Base-by-base conservation (phyloP, 768 basidiomycete genomes). In the Xerocomellus intermedius region DNA sequence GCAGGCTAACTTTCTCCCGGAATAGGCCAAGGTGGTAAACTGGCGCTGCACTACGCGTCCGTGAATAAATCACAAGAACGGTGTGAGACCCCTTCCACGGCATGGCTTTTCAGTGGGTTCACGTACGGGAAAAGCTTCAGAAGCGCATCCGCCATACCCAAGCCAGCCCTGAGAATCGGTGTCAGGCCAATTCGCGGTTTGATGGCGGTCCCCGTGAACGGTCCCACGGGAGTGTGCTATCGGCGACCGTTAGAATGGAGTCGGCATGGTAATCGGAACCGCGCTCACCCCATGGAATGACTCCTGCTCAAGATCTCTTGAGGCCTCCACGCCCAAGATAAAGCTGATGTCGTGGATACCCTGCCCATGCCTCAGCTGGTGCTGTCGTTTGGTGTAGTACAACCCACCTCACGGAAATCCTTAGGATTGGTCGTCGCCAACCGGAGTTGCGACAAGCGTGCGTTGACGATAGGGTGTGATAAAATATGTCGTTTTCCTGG, bases 11-110 rank as follows among this genome's bases (percentile, higher is more conserved):
- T 66, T 91, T 94, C 74, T 93, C 94, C 51, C 94, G 78, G 73
- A 84, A 97, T 21, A 98, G 72, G 21, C 95, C 95, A 42, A 98
- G 80, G 66, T 97, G 94, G 62, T 94, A 93, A 4, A 97, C 92
- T 8, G 86, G 84, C 1, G 94, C 89, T 24, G 78, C 69, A n/a
- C 88, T 90, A 60, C 8, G 21, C 39, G 6, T 26, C 38, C 50
- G 35, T n/a, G 14, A 50, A 53, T 19, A 39, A 39, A 56, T 42
- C 33, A 42, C 19, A 13, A 42, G 12, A 33, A 26, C 35, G 42
- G 21, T 24, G 22, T 56, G 49, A 52, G 58, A 26, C 35, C 24
- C 8, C 28, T 28, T 32, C 33, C 47, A 52, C 26, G 45, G n/a
- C 36, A 7, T 10, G 5, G 3, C 8, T 10, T 8, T 13, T 13